These are phyloP conservation scores for Fusarium illudens DNA, from an alignment of 2,329 filamentous ascomycete species.

Conservation along the genomic window DNA sequence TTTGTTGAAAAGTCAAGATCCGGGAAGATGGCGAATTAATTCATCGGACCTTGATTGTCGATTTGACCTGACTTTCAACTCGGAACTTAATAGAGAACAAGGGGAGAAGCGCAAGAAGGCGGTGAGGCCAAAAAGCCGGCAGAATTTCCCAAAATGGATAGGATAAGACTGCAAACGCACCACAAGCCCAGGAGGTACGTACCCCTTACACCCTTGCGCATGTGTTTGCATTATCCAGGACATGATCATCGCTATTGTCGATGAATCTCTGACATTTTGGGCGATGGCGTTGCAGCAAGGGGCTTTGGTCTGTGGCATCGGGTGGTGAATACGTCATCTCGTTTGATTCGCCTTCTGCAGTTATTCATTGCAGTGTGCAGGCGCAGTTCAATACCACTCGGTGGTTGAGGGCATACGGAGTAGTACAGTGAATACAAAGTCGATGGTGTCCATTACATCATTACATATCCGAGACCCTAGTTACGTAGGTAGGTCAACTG, in stretches of 20 bases:
- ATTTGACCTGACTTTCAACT: slow-evolving; percentile 15
- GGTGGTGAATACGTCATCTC: slow-evolving; percentile 17
- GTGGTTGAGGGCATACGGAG: neutral
- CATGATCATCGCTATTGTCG: slow-evolving; percentile 15
- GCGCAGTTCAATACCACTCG: neutral
- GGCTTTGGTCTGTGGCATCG: slow-evolving; percentile 7
- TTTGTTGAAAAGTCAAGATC: neutral
- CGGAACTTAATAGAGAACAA: slow-evolving; percentile 10
- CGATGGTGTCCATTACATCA: neutral
- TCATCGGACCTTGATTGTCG: slow-evolving; percentile 12
- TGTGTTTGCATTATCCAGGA: slow-evolving; percentile 24
- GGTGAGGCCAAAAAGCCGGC: slow-evolving; percentile 34
- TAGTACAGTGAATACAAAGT: neutral
- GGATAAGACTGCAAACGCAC: neutral
- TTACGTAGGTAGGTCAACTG: neutral
- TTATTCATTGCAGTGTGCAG: neutral
- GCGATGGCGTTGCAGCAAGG: slow-evolving; percentile 9
- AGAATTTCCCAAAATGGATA: slow-evolving; percentile 27
- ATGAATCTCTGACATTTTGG: slow-evolving; percentile 17
- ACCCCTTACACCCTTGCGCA: slow-evolving; percentile 18
- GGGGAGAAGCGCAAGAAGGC: slow-evolving; percentile 29
- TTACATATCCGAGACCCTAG: neutral
- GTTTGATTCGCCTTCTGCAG: neutral
- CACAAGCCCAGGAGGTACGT: slow-evolving; percentile 12
- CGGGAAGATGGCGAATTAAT: slow-evolving; percentile 11